These are phyloP conservation scores for Fraxinus albicans DNA, from an alignment of 305 asterid species.

Conservation along the genomic window DNA sequence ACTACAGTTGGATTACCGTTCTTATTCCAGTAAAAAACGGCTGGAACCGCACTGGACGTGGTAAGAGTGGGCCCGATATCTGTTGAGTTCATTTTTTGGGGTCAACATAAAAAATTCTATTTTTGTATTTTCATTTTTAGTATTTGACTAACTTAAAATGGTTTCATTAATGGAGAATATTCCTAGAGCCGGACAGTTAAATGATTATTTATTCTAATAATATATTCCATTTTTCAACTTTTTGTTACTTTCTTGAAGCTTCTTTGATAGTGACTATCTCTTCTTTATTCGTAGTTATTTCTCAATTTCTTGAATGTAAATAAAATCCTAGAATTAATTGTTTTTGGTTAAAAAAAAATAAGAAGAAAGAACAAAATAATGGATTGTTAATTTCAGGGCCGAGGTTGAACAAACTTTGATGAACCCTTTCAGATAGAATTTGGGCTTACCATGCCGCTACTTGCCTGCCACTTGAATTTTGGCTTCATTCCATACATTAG, in stretches of 20 bases:
- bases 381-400: not conserved
- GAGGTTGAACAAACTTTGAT: not conserved
- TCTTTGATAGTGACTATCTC: constrained; percentile 4
- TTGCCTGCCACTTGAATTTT: not conserved
- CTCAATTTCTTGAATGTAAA: not conserved
- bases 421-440: not conserved
- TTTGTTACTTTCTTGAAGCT: constrained; percentile 1
- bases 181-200: not conserved
- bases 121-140: not conserved
- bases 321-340: not conserved
- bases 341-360: not conserved
- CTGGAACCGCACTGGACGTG: no score
- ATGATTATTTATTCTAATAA: not conserved
- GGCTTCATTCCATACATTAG: not conserved
- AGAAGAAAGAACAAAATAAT: no score
- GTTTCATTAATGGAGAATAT: not conserved
- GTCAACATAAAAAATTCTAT: not conserved
- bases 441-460: not conserved
- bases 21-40: no score
- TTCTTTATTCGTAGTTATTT: not conserved
- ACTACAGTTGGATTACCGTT: no score
- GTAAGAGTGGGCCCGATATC: no score
- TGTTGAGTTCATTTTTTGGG: no score
- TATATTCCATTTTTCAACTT: constrained; percentile 1
- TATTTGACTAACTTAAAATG: not conserved